Conservation (phyloP, 257 asterid genomes). For the Scutellaria baicalensis region DNA sequence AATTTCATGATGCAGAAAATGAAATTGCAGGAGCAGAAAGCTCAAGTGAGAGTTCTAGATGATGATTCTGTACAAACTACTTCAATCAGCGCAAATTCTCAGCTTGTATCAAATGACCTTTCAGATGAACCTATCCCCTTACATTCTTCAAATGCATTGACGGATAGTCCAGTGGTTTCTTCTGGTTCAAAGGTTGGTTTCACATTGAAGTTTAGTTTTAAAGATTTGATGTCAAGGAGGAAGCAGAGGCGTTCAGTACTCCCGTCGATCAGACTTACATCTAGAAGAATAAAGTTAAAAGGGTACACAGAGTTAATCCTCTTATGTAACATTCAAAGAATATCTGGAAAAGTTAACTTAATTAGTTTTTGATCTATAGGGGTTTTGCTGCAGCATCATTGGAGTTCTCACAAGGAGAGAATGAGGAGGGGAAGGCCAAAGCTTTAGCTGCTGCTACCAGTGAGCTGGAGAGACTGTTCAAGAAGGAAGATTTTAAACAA, state of each 20-base stretch:
- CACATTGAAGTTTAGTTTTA: slow-evolving; percentile 66
- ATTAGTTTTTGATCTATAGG: slow-evolving; percentile 29
- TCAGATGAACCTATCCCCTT: slow-evolving; percentile 27
- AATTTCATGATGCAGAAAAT: slow-evolving; percentile 14
- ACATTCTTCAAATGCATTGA: slow-evolving; percentile 29
- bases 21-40: slow-evolving; percentile 21
- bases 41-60: slow-evolving; percentile 28
- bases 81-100: slow-evolving; percentile 27
- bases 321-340: slow-evolving; percentile 1
- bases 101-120: slow-evolving; percentile 17
- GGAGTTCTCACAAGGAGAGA: slow-evolving; percentile 55
- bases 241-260: slow-evolving; percentile 58
- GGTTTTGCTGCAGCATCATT: slow-evolving; percentile 73
- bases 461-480: slow-evolving; percentile 87
- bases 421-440: slow-evolving; percentile 67
- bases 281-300: slow-evolving; percentile 37
- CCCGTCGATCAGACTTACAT: slow-evolving; percentile 23
- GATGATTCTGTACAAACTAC: slow-evolving; percentile 23
- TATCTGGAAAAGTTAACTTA: neutral
- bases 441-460: slow-evolving; percentile 87
- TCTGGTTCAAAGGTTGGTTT: slow-evolving; percentile 51
- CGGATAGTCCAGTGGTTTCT: slow-evolving; percentile 46
- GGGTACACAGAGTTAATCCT: slow-evolving; percentile 35
- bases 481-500: slow-evolving; percentile 71
- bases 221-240: slow-evolving; percentile 69